Conservation (phyloP, 2,329 filamentous ascomycete species). For the Trichoderma koningiopsis region DNA sequence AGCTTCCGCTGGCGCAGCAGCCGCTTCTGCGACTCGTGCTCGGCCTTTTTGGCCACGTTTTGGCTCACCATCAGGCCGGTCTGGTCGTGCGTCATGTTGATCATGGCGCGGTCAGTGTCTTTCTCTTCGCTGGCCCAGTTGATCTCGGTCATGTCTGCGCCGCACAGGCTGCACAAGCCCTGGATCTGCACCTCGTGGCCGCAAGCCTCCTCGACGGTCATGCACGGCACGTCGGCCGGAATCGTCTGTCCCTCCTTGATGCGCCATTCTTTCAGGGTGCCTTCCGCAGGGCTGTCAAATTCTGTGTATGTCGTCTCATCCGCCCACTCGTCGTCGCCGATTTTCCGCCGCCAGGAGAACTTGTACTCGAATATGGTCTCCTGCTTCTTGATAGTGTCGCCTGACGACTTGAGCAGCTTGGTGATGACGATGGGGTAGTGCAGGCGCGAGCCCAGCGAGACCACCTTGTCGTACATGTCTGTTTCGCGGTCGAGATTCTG, state of each 20-base stretch:
- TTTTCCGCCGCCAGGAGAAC: conserved; percentile 76
- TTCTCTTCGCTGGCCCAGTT: conserved; percentile 79
- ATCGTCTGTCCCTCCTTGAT: conserved; percentile 69
- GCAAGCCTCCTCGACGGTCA: conserved; percentile 88
- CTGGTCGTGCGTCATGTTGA: conserved; percentile 95
- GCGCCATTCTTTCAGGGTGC: conserved; percentile 75
- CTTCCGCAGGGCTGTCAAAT: conserved; percentile 84
- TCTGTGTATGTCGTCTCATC: conserved; percentile 71
- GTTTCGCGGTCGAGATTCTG: background rate
- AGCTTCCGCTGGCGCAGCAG: conserved; percentile 81
- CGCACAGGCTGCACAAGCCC: conserved; percentile 88
- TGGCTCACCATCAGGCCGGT: conserved; percentile 82
- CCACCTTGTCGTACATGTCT: conserved; percentile 44
- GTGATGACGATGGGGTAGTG: conserved; percentile 94
- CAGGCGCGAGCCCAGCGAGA: conserved; percentile 63
- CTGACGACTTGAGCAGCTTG: conserved; percentile 74
- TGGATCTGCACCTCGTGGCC: conserved; percentile 88
- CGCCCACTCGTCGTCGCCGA: conserved; percentile 64
- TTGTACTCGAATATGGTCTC: conserved; percentile 84
- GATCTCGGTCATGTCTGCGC: conserved; percentile 92
- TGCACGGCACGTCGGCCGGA: conserved; percentile 57
- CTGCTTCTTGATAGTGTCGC: conserved; percentile 74
- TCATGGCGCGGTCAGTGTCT: conserved; percentile 83
- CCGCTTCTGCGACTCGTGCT: conserved; percentile 83
- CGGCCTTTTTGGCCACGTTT: conserved; percentile 76